Evolutionary conservation across 106 monocot genomes (phyloP).

Genomic region (Phalaenopsis aphrodite): DNA sequence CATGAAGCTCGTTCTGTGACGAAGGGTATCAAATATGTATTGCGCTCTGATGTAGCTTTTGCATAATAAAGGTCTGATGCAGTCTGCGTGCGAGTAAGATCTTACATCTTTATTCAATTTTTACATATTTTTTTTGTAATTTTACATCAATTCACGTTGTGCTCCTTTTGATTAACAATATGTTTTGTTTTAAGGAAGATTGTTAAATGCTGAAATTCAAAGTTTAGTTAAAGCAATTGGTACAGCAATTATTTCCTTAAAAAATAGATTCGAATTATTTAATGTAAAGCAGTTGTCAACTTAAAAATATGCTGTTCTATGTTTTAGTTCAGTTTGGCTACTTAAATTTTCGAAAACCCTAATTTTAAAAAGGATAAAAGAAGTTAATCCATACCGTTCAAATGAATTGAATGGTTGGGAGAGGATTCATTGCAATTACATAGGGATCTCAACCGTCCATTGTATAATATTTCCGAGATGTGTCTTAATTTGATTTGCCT

Average conservation of each 20-base stretch:
- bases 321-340: background rate
- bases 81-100: background rate
- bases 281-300: background rate
- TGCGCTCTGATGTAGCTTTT: constrained; percentile 87
- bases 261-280: background rate
- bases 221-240: background rate
- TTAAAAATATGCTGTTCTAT: background rate
- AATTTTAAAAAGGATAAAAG: too few relatives aligned
- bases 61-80: constrained; percentile 18
- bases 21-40: constrained; percentile 67
- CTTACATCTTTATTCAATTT: background rate
- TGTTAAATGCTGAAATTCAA: background rate
- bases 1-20: constrained; percentile 89
- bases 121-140: background rate
- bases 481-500: too few relatives aligned
- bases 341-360: too few relatives aligned
- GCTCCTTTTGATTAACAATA: background rate
- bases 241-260: background rate
- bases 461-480: too few relatives aligned
- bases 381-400: too few relatives aligned
- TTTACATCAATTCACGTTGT: background rate
- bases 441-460: too few relatives aligned
- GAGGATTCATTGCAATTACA: too few relatives aligned
- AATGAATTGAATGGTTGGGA: too few relatives aligned
- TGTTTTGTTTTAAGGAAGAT: background rate